These are phyloP conservation scores for Fusarium piperis DNA, from an alignment of 2,329 filamentous ascomycete species.

Conservation along the genomic window DNA sequence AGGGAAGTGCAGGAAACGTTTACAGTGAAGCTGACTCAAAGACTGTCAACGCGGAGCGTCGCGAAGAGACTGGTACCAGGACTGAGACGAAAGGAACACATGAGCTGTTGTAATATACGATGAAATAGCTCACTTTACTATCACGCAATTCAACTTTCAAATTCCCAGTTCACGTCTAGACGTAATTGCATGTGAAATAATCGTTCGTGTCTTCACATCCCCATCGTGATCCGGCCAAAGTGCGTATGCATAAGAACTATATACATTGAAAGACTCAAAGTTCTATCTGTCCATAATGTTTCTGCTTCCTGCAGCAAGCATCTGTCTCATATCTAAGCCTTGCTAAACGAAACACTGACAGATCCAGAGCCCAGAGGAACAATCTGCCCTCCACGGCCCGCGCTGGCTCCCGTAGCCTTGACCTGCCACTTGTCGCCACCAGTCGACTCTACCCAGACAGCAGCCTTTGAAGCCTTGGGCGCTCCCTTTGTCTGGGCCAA, in stretches of 20 bases:
- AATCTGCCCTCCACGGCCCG: constrained; percentile 38
- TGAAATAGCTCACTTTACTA: neutral
- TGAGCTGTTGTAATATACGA: neutral
- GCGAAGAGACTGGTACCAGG: neutral
- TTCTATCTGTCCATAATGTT: no score
- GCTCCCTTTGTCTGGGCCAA: constrained; percentile 44
- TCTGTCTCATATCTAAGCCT: neutral
- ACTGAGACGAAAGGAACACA: neutral
- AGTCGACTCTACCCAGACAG: constrained; percentile 50
- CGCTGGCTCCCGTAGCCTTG: neutral
- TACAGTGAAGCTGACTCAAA: neutral
- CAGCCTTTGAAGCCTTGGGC: constrained; percentile 41
- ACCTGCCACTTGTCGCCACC: constrained; percentile 16
- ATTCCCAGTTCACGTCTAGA: neutral
- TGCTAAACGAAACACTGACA: constrained; percentile 2
- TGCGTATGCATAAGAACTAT: neutral
- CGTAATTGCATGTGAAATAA: neutral
- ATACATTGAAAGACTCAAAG: neutral
- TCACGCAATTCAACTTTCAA: neutral
- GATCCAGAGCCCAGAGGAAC: constrained; percentile 1
- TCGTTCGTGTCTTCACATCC: neutral
- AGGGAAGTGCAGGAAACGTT: neutral
- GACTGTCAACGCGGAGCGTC: neutral
- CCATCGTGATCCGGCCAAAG: neutral
- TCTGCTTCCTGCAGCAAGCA: no score